These are phyloP conservation scores for Eurotiales sp. DNA, from an alignment of 2,329 filamentous ascomycete genomes.

Conservation along the genomic window DNA sequence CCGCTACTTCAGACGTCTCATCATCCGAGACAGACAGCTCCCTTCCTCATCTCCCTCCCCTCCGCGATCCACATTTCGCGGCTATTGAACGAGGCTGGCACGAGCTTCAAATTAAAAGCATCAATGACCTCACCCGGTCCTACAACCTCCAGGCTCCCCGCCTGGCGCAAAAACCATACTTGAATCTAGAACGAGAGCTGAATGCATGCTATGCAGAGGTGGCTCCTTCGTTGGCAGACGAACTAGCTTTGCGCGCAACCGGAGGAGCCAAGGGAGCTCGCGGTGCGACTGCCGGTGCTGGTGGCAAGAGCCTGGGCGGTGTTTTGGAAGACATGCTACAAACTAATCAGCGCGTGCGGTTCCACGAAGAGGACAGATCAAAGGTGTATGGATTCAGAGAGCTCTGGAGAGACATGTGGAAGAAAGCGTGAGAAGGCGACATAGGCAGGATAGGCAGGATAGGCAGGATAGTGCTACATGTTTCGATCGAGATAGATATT, in stretches of 20 bases:
- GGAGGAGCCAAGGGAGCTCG: slow-evolving; percentile 41
- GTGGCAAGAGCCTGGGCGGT: slow-evolving; percentile 26
- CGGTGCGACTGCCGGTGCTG: slow-evolving; percentile 28
- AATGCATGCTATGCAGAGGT: slow-evolving; percentile 79
- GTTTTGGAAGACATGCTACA: slow-evolving; percentile 26
- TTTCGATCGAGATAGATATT: no score
- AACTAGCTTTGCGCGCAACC: slow-evolving; percentile 67
- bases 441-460: no score
- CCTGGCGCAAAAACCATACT: slow-evolving; percentile 90
- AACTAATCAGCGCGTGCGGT: slow-evolving; percentile 57
- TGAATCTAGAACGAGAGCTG: slow-evolving; percentile 77
- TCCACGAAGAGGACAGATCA: slow-evolving; percentile 70
- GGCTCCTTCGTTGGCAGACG: slow-evolving; percentile 68
- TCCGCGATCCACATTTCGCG: slow-evolving; percentile 77
- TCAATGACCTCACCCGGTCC: slow-evolving; percentile 76
- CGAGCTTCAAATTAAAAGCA: slow-evolving; percentile 67
- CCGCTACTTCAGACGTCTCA: slow-evolving; percentile 6
- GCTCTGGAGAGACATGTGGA: slow-evolving; percentile 83
- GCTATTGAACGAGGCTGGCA: slow-evolving; percentile 70
- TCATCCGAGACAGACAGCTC: slow-evolving; percentile 17
- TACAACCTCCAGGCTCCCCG: slow-evolving; percentile 96
- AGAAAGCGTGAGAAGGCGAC: slow-evolving; percentile 24
- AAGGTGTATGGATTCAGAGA: slow-evolving; percentile 79
- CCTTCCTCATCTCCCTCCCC: slow-evolving; percentile 54
- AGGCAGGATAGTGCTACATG: no score